phyloP scores from a whole-genome alignment of 768 basidiomycete genomes.

The Hericium erinaceus region DNA sequence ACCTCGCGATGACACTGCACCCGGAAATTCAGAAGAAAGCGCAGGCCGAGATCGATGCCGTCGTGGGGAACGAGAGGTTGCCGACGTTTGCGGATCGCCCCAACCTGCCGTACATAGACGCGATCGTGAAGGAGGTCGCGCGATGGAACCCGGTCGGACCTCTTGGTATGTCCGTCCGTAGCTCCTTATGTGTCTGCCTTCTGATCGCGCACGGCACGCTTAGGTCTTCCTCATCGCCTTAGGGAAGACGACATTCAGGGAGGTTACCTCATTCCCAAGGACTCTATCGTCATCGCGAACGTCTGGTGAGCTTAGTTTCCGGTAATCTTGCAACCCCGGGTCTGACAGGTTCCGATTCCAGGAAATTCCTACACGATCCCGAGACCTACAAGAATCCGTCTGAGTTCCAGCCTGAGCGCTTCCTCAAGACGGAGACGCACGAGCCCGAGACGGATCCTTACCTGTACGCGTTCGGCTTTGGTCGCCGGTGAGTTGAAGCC shows the following conservation, averaged over 20 bases:
- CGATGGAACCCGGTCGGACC: slow-evolving; percentile 3
- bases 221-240: slow-evolving; percentile 3
- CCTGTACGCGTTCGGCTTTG: background rate
- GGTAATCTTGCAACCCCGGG: background rate
- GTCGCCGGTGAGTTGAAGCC: background rate
- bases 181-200: background rate
- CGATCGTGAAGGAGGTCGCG: slow-evolving; percentile 17
- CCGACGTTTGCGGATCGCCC: slow-evolving; percentile 19
- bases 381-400: slow-evolving; percentile 24
- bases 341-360: background rate
- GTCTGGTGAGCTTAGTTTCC: background rate
- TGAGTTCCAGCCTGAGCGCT: background rate
- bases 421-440: background rate
- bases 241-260: slow-evolving; percentile 6
- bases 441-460: background rate
- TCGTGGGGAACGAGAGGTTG: slow-evolving; percentile 17
- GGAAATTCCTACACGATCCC: slow-evolving; percentile 26
- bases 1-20: slow-evolving; percentile 10
- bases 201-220: background rate
- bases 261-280: slow-evolving; percentile 13
- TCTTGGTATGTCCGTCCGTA: background rate
- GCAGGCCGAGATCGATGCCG: slow-evolving; percentile 18
- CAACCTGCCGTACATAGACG: slow-evolving; percentile 21
- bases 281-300: slow-evolving; percentile 10
- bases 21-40: slow-evolving; percentile 14